Percentiles rank a stretch among this genome's conserved stretches.
Conservation (phyloP, 2,329 filamentous ascomycete genomes). For the Trichoderma guizhouense region DNA sequence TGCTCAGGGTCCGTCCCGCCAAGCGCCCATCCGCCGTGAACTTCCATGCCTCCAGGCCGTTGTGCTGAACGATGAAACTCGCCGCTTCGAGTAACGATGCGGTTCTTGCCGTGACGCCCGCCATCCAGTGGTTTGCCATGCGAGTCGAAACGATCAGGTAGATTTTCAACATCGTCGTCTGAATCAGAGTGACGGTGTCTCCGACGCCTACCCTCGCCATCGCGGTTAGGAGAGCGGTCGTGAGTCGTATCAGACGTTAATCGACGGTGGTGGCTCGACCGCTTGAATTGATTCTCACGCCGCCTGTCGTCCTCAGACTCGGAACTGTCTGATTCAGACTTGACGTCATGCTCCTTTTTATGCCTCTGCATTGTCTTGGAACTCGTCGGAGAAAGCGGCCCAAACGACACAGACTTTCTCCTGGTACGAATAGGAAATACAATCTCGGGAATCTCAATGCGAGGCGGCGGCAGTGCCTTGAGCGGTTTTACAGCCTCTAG, state of each 20-base stretch:
- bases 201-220: background rate
- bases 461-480: conserved; percentile 10
- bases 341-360: conserved; percentile 32
- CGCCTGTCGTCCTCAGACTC: conserved; percentile 22
- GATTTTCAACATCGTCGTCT: conserved; percentile 37
- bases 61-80: conserved; percentile 41
- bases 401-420: conserved; percentile 45
- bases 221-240: conserved; percentile 28
- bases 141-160: conserved; percentile 48
- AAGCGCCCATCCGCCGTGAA: conserved; percentile 44
- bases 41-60: conserved; percentile 33
- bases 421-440: background rate
- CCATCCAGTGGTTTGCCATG: conserved; percentile 40
- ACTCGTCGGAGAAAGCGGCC: conserved; percentile 49
- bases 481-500: conserved; percentile 31
- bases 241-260: conserved; percentile 36
- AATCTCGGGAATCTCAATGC: background rate
- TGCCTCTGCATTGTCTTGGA: conserved; percentile 44
- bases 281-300: conserved; percentile 22
- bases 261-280: conserved; percentile 24
- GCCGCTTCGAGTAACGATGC: conserved; percentile 39
- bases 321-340: conserved; percentile 20
- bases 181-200: conserved; percentile 23
- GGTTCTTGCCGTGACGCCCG: conserved; percentile 10
- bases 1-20: conserved; percentile 41